Evolutionary conservation across 441 rosid genomes (phyloP).

Genomic region (Gossypium schwendimanii): DNA sequence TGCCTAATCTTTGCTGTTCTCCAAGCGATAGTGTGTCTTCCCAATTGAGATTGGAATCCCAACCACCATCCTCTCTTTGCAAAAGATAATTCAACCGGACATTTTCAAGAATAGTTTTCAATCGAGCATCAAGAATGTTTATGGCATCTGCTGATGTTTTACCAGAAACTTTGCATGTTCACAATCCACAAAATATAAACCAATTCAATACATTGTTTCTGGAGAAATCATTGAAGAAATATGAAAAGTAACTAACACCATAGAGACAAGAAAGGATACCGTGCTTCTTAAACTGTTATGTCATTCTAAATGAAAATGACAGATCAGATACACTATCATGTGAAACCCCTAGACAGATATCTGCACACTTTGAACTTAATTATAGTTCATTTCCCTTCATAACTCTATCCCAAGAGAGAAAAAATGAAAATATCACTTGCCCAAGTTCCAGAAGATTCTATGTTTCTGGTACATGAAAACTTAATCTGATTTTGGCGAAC

Average conservation of each 20-base stretch:
- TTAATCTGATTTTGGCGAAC: not conserved
- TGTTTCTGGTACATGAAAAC: not conserved
- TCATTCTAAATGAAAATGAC: not conserved
- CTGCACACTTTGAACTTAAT: not conserved
- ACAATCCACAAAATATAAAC: slow-evolving; percentile 3
- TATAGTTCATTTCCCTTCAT: not conserved
- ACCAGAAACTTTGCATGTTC: slow-evolving; percentile 36
- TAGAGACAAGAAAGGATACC: not conserved
- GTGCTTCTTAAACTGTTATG: not conserved
- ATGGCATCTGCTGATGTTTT: slow-evolving; percentile 29
- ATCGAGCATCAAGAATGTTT: slow-evolving; percentile 44
- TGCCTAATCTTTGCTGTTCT: slow-evolving; percentile 96
- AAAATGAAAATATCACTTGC: not conserved
- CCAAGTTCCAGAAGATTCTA: not conserved
- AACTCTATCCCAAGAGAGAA: not conserved
- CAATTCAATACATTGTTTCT: not conserved
- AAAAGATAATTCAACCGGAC: slow-evolving; percentile 79
- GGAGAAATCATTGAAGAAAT: not conserved
- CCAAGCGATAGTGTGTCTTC: slow-evolving; percentile 95
- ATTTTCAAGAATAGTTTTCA: slow-evolving; percentile 78
- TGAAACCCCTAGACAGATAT: not conserved
- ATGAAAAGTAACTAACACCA: not conserved
- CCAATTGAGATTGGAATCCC: slow-evolving; percentile 87
- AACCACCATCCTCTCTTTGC: slow-evolving; percentile 84
- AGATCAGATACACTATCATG: not conserved